Conservation (phyloP, 352 stramenopile genomes). For the Globisporangium nodosum region DNA sequence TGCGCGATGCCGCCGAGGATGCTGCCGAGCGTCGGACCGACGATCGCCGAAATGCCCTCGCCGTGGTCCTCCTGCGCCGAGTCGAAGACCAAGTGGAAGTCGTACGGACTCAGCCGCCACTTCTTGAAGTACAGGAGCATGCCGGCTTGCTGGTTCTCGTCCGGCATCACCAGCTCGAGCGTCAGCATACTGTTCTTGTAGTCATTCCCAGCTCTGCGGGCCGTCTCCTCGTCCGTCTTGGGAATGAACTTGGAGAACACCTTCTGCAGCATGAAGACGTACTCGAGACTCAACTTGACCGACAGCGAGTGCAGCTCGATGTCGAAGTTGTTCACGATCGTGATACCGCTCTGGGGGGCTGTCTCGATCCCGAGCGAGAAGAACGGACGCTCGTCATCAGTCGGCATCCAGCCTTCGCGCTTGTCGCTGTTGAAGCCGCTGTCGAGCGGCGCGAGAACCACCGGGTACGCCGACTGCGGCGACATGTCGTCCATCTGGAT, state of each 20-base stretch:
- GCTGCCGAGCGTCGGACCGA: conserved; percentile 78
- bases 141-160: conserved; percentile 36
- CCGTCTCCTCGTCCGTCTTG: conserved; percentile 55
- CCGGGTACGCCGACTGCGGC: conserved; percentile 55
- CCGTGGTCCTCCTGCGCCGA: conserved; percentile 72
- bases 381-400: conserved; percentile 69
- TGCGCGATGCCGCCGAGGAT: conserved; percentile 86
- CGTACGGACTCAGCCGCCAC: conserved; percentile 60
- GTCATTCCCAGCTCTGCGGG: conserved; percentile 55
- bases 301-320: conserved; percentile 60
- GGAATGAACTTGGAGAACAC: conserved; percentile 74
- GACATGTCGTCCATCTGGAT: conserved; percentile 88
- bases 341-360: conserved; percentile 56
- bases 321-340: conserved; percentile 77
- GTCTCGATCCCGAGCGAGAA: conserved; percentile 63
- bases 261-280: conserved; percentile 64
- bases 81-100: conserved; percentile 83
- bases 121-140: conserved; percentile 83
- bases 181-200: conserved; percentile 53
- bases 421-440: conserved; percentile 87
- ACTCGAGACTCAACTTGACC: conserved; percentile 81
- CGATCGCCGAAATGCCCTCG: conserved; percentile 74
- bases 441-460: conserved; percentile 74
- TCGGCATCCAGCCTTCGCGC: conserved; percentile 76
- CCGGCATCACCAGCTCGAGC: conserved; percentile 44